phyloP scores from a whole-genome alignment of 2,329 filamentous ascomycete species.

The Neurospora sp. region DNA sequence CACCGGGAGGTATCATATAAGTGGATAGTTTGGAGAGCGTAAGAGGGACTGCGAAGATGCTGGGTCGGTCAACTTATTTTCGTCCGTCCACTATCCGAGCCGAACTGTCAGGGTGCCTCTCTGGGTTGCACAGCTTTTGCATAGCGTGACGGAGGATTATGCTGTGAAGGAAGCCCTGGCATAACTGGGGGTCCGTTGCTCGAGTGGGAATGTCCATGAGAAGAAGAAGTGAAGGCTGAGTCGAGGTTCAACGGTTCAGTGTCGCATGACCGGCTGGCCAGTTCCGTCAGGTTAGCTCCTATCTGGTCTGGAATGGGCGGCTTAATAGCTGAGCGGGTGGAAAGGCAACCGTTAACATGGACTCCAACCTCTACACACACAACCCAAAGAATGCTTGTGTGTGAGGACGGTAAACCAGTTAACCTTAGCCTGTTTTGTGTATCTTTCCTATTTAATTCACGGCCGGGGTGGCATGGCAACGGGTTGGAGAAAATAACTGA shows the following conservation, averaged over 20 bases:
- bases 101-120: not conserved
- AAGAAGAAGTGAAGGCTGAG: not conserved
- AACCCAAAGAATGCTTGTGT: not conserved
- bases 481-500: not conserved
- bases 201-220: not conserved
- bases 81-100: not conserved
- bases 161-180: not conserved
- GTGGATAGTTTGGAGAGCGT: no score
- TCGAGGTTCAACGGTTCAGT: not conserved
- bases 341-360: not conserved
- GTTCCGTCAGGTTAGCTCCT: no score
- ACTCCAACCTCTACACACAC: not conserved
- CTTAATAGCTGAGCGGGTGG: not conserved
- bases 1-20: constrained; percentile 50
- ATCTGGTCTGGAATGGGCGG: not conserved
- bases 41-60: not conserved
- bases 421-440: not conserved
- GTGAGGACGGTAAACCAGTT: not conserved
- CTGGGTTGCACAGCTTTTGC: not conserved
- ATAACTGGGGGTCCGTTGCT: not conserved
- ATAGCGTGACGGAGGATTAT: not conserved
- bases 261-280: not conserved
- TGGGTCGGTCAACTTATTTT: not conserved
- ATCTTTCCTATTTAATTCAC: not conserved
- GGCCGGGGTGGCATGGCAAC: not conserved